phyloP scores from a whole-genome alignment of 2,329 filamentous ascomycete genomes.

The Xylaria hypoxylon region DNA sequence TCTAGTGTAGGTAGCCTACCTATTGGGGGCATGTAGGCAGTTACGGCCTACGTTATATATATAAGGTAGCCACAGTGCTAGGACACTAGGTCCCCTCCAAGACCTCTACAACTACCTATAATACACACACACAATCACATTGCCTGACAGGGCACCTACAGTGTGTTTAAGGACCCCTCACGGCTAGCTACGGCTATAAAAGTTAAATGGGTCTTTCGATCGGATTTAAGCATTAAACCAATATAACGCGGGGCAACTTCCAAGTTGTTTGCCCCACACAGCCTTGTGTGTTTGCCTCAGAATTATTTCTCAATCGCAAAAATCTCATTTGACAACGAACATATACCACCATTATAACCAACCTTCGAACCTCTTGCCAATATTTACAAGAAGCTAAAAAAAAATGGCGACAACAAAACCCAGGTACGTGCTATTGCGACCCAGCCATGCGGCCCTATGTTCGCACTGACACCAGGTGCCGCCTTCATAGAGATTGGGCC shows the following conservation, averaged over 20 bases:
- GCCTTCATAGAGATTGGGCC: constrained; percentile 78
- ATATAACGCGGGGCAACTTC: constrained; percentile 31
- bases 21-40: too few species aligned
- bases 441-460: neutral
- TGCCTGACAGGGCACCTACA: neutral
- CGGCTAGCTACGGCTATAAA: too few species aligned
- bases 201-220: constrained; percentile 5
- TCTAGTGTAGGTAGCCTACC: too few species aligned
- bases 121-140: too few species aligned
- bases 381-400: neutral
- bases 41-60: too few species aligned
- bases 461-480: constrained; percentile 19
- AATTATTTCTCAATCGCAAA: constrained; percentile 48
- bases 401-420: constrained; percentile 45
- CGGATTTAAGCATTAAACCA: constrained; percentile 31
- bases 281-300: constrained; percentile 36
- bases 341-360: constrained; percentile 4
- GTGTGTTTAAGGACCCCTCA: neutral
- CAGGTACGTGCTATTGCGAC: constrained; percentile 31
- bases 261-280: constrained; percentile 31
- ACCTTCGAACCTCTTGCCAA: neutral
- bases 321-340: constrained; percentile 37
- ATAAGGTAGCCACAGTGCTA: too few species aligned
- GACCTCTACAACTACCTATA: too few species aligned
- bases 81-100: too few species aligned